Evolutionary conservation across 225 moss, liverwort and hornwort species (phyloP), one percentile per base, ranked within the genome.

Genomic region (Physcomitrium patens): DNA sequence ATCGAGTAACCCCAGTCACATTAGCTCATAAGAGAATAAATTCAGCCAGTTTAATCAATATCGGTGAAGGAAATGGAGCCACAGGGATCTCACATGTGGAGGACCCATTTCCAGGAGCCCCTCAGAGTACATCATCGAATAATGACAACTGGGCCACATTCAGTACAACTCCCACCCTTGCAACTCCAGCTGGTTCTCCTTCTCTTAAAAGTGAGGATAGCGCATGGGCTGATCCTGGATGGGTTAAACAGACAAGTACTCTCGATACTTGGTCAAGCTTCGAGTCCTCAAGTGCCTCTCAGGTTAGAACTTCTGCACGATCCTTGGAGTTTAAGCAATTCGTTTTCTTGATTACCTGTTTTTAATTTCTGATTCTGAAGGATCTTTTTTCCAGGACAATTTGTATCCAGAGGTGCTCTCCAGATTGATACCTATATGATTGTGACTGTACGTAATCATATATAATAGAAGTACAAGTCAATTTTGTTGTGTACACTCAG

Each of bases 91-190:
- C 79, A 16, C 57, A 11, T 68, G 81, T 37, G 16, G 77, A 74
- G 53, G 93, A 96, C 47, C 90, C 81, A 15, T 83, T 86, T 69
- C 71, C 79, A 68, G 86, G 83, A 63, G 49, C 65, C 47, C 56
- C 78, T 17, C 89, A 68, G 22, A 74, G 46, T 7, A 48, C 80
- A 41, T 66, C 89, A 44, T 71, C 69, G 24, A 79, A 81, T 17
- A 90, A 79, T 65, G 92, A 84, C 63, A 94, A 91, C 37, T 96
- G 96, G 96, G 96, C 96, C 28, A 93, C 92, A 12, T 96, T 96
- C 78, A 91, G 88, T 63, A 81, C 84, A 14, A 73, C 84, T 54
- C 86, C 92, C 12, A 45, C 78, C 19, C 69, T 85, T 57, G 52
- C 74, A 45, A 54, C 81, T 5, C 87, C 96, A 43, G 79, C 89